Base-by-base conservation (phyloP, 2,329 filamentous ascomycete species). In the Xylariaceae sp. region DNA sequence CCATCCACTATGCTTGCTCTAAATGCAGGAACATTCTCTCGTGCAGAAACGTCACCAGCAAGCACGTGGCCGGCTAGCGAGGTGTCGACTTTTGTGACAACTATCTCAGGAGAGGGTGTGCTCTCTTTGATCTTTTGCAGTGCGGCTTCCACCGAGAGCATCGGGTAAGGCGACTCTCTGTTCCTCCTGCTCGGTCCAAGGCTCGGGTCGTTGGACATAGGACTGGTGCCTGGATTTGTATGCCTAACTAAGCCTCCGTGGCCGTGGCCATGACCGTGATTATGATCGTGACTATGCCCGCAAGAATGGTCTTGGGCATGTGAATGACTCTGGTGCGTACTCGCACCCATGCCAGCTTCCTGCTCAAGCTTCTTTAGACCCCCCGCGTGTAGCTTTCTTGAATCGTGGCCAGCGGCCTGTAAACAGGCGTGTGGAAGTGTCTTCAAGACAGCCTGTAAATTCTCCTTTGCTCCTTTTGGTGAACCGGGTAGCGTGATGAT, bases 1-100 rank as follows among this genome's bases (percentile, higher is more conserved):
- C 94, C 94, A 69, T 99, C 94, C 1, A 99, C 94, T 39, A 97
- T 97, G 66, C 93, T 97, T 16, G 94, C 94, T 53, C 91, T 80
- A 72, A 96, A 99, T 0, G 93, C 94, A 0, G 94, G 94, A 0
- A 99, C 94, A 7, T 87, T 83, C 67, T 97, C 93, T 4, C 73
- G 73, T 0, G 94, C 90, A 38, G 77, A 81, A 19, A 99, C 86
- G 60, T 96, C 88, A 66, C 91, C 84, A 0, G 93, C 91, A 1
- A 99, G 75, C 1, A 97, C 86, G 9, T 81, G 83, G 7, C 90
- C 90, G 1, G 93, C 81, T 1, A 97, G 74, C 2, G 73, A 71
- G 33, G 79, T 76, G 54, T 87, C 75, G 4, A 96, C 87, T 6
- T 82, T 78, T 1, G 76, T 73, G 44, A 75, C 81, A 31, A 83